These are phyloP conservation scores for Pythium dissotocum DNA, from an alignment of 352 stramenopile species.

Conservation along the genomic window DNA sequence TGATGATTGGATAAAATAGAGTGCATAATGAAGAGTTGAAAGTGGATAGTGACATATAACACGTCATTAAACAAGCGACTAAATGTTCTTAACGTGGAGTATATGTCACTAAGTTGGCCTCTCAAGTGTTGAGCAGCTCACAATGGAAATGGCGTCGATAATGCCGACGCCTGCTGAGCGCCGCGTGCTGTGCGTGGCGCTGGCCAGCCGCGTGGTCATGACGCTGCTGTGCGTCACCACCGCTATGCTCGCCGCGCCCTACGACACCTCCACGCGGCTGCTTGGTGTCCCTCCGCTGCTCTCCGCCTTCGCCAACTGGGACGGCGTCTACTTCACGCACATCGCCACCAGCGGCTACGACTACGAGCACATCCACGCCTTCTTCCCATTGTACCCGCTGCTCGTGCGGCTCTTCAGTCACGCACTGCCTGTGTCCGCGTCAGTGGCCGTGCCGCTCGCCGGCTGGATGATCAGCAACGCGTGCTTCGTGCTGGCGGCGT, in stretches of 20 bases:
- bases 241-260: conserved; percentile 48
- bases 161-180: conserved; percentile 24
- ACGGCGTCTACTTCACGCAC: conserved; percentile 79
- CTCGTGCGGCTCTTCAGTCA: conserved; percentile 40
- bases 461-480: conserved; percentile 73
- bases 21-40: conserved; percentile 10
- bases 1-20: conserved; percentile 38
- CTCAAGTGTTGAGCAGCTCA: background rate
- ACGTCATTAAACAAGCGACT: background rate
- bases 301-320: conserved; percentile 72
- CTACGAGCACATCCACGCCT: conserved; percentile 85
- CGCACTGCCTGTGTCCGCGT: conserved; percentile 24
- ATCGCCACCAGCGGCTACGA: conserved; percentile 79
- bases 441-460: conserved; percentile 34
- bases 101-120: background rate
- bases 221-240: conserved; percentile 51
- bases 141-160: background rate
- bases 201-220: conserved; percentile 44
- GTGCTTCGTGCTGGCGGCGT: conserved; percentile 67
- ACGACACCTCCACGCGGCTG: conserved; percentile 67
- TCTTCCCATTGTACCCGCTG: conserved; percentile 81
- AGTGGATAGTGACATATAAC: background rate
- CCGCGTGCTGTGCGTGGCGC: conserved; percentile 50
- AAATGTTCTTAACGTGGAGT: background rate
- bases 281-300: conserved; percentile 29